These are phyloP conservation scores for Flaveria bidentis DNA, from an alignment of 129 eudicot species.

Conservation along the genomic window DNA sequence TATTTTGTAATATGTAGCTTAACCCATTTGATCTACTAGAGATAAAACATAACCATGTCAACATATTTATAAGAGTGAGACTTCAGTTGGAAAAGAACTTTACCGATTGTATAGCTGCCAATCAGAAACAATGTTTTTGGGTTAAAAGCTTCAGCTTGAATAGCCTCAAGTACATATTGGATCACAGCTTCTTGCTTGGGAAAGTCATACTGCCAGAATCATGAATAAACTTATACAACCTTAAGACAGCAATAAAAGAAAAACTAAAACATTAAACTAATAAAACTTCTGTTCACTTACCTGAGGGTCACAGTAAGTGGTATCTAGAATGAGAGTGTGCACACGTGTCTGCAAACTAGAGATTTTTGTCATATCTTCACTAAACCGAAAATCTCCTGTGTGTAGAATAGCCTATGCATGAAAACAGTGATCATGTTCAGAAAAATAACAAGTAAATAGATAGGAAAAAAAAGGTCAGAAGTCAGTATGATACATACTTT, in stretches of 20 bases:
- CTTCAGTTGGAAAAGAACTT: background rate
- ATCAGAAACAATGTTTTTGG: slow-evolving; percentile 81
- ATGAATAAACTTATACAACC: slow-evolving; percentile 8
- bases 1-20: background rate
- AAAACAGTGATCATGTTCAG: slow-evolving; percentile 16
- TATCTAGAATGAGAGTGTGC: slow-evolving; percentile 81
- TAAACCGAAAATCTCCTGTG: slow-evolving; percentile 92
- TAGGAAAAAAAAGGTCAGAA: background rate
- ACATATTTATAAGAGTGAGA: background rate
- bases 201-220: slow-evolving; percentile 79
- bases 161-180: slow-evolving; percentile 94
- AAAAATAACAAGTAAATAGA: slow-evolving; percentile 1
- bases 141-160: slow-evolving; percentile 97
- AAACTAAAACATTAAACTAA: background rate
- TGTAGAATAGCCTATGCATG: slow-evolving; percentile 77
- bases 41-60: slow-evolving; percentile 2
- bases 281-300: slow-evolving; percentile 35
- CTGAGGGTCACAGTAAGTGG: slow-evolving; percentile 94
- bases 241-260: background rate
- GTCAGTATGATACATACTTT: slow-evolving; percentile 51
- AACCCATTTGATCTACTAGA: background rate
- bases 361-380: slow-evolving; percentile 63
- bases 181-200: slow-evolving; percentile 96
- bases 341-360: slow-evolving; percentile 50
- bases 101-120: slow-evolving; percentile 98